Percentiles rank a stretch among this genome's conserved stretches.
These are phyloP conservation scores for Talaromyces sp. DNA, from an alignment of 2,329 filamentous ascomycete genomes.

Conservation along the genomic window DNA sequence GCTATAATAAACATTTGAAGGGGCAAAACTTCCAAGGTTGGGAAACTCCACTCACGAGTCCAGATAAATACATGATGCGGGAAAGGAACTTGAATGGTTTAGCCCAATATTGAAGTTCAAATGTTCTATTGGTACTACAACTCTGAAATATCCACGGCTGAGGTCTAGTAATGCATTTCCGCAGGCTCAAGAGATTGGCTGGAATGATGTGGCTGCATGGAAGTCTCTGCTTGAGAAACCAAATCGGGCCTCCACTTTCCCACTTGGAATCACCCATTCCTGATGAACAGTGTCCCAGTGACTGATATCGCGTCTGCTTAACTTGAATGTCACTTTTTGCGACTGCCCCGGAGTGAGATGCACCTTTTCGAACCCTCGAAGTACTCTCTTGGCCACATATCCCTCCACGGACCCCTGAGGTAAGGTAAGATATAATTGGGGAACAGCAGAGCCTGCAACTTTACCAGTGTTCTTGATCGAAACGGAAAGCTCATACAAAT, in stretches of 20 bases:
- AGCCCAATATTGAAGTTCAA: no score
- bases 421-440: not conserved
- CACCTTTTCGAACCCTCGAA: conserved; percentile 65
- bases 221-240: conserved; percentile 1
- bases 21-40: no score
- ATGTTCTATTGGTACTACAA: no score
- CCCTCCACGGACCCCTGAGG: not conserved
- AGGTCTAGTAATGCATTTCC: no score
- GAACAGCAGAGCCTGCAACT: not conserved
- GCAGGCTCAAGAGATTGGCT: no score
- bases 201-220: not conserved
- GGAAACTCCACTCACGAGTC: no score
- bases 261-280: conserved; percentile 54
- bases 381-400: not conserved
- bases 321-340: conserved; percentile 53
- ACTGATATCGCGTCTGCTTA: conserved; percentile 64
- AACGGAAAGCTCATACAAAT: not conserved
- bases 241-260: not conserved
- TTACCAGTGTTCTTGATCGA: not conserved
- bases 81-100: no score
- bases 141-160: no score
- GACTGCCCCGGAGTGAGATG: conserved; percentile 34
- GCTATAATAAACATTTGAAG: no score
- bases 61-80: no score
- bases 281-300: conserved; percentile 64